phyloP scores from a whole-genome alignment of 2,329 filamentous ascomycete species.

The Pyrenophora tritici-repentis region DNA sequence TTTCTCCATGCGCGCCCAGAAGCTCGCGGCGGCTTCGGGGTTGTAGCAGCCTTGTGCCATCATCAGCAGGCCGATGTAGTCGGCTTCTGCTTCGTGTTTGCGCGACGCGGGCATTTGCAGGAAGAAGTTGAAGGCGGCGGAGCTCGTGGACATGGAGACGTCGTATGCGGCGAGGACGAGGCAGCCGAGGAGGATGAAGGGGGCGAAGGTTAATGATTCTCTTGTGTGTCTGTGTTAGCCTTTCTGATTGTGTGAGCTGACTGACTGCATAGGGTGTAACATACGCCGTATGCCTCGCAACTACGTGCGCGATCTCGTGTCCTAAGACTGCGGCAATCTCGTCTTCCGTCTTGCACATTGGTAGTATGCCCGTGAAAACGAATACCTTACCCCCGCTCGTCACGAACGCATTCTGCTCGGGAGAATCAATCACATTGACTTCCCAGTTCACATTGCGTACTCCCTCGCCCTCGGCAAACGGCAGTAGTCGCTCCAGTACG shows the following conservation, averaged over 20 bases:
- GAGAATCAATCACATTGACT: conserved; percentile 73
- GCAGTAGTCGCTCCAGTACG: conserved; percentile 70
- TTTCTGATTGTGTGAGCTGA: neutral
- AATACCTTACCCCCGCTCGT: conserved; percentile 80
- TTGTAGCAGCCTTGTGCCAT: conserved; percentile 82
- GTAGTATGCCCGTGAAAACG: conserved; percentile 74
- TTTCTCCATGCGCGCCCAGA: conserved; percentile 67
- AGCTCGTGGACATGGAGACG: conserved; percentile 48
- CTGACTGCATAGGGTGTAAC: conserved; percentile 2
- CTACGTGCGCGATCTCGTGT: conserved; percentile 79
- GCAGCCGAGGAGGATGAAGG: conserved; percentile 47
- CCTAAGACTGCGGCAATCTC: conserved; percentile 76
- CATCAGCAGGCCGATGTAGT: conserved; percentile 81
- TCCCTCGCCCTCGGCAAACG: conserved; percentile 60
- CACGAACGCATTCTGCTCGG: conserved; percentile 74
- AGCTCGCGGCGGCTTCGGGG: conserved; percentile 66
- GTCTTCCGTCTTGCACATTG: conserved; percentile 68
- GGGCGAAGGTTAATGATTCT: conserved; percentile 62
- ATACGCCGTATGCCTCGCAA: conserved; percentile 44
- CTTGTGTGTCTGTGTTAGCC: conserved; percentile 21
- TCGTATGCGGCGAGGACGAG: conserved; percentile 46
- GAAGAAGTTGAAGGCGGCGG: conserved; percentile 63
- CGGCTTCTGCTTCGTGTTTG: conserved; percentile 75
- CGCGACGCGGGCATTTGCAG: conserved; percentile 71
- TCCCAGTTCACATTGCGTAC: conserved; percentile 64